phyloP scores from a whole-genome alignment of 148 eudicot species.

The Chenopodium suecicum region DNA sequence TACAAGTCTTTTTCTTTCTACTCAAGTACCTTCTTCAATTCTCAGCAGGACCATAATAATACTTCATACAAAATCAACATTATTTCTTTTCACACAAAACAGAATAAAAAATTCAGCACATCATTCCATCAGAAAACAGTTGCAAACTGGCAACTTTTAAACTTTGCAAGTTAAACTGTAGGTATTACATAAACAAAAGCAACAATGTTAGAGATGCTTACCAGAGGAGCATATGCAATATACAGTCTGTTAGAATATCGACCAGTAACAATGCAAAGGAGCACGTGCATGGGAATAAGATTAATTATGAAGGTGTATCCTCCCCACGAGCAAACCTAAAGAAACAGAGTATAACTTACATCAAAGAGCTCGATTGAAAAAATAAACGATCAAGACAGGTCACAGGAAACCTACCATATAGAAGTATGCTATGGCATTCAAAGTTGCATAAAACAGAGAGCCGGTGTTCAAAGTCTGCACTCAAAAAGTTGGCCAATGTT shows the following conservation, averaged over 20 bases:
- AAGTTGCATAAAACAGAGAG: slow-evolving; percentile 87
- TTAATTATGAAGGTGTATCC: slow-evolving; percentile 97
- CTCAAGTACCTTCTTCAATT: not conserved
- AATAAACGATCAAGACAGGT: not conserved
- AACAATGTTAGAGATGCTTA: slow-evolving; percentile 39
- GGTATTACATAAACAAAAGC: not conserved
- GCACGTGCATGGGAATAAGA: slow-evolving; percentile 95
- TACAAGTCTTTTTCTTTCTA: not conserved
- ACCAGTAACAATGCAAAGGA: slow-evolving; percentile 90
- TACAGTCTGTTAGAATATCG: slow-evolving; percentile 90
- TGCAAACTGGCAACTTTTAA: not conserved
- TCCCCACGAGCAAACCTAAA: slow-evolving; percentile 99
- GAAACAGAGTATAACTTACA: not conserved
- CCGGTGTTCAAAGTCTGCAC: slow-evolving; percentile 96
- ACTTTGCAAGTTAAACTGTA: not conserved
- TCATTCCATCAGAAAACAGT: not conserved
- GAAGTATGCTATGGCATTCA: slow-evolving; percentile 82
- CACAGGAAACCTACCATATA: slow-evolving; percentile 64
- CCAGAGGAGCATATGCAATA: slow-evolving; percentile 95
- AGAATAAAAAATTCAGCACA: not conserved
- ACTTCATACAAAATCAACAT: not conserved
- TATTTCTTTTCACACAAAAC: not conserved
- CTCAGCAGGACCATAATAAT: not conserved
- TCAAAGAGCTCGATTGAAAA: slow-evolving; percentile 15
- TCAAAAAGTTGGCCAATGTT: slow-evolving; percentile 10